Evolutionary conservation across 441 rosid species (phyloP).

Genomic region (Adansonia rubrostipa): DNA sequence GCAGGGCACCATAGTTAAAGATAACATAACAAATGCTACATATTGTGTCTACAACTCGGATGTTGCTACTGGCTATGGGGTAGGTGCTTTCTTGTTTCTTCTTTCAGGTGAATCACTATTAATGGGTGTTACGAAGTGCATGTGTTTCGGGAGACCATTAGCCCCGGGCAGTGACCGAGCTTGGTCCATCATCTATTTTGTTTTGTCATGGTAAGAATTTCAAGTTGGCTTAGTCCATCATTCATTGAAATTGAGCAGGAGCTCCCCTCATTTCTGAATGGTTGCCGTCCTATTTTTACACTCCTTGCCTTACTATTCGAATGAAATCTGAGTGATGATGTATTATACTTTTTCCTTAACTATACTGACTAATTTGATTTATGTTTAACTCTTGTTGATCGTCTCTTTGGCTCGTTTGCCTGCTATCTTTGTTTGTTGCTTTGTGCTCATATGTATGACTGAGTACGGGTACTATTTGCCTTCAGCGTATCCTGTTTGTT

Average conservation of each 20-base stretch:
- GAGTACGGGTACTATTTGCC: neutral
- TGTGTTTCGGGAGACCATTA: slow-evolving; percentile 90
- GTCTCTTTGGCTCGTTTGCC: neutral
- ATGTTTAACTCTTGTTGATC: neutral
- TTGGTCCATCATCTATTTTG: slow-evolving; percentile 88
- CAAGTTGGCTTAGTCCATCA: neutral
- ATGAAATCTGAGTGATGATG: slow-evolving; percentile 7
- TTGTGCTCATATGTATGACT: neutral
- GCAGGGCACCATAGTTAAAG: slow-evolving; percentile 60
- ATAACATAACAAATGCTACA: slow-evolving; percentile 50
- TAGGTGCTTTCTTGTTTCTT: slow-evolving; percentile 88
- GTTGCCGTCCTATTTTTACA: neutral
- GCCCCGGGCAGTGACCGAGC: slow-evolving; percentile 81
- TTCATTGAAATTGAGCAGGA: neutral
- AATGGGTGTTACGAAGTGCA: slow-evolving; percentile 90
- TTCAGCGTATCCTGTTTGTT: neutral
- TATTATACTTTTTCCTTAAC: neutral
- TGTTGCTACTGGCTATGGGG: slow-evolving; percentile 95
- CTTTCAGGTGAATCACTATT: slow-evolving; percentile 82
- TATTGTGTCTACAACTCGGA: slow-evolving; percentile 84
- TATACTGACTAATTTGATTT: neutral
- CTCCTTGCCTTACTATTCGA: neutral
- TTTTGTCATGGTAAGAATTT: slow-evolving; percentile 74
- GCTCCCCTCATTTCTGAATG: neutral
- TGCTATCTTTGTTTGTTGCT: neutral